Evolutionary conservation across 768 basidiomycete genomes (phyloP).

Genomic region (Termitomyces sp.): DNA sequence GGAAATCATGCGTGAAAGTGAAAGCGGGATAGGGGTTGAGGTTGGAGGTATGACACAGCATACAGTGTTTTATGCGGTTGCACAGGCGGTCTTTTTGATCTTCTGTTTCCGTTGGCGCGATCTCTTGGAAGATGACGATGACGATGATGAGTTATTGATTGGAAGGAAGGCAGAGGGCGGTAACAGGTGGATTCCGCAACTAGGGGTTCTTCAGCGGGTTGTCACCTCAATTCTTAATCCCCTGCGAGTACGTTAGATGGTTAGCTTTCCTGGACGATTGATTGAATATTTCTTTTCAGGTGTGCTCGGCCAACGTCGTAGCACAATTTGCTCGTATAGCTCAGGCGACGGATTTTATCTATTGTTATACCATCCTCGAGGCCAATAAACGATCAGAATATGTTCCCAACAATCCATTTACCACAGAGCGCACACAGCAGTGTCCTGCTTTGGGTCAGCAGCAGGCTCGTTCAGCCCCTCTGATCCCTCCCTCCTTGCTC

Average conservation of each 20-base stretch:
- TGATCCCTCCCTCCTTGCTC: conserved; percentile 19
- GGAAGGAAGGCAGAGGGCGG: conserved; percentile 16
- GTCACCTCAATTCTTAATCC: conserved; percentile 85
- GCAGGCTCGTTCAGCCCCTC: not conserved
- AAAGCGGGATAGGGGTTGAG: conserved; percentile 21
- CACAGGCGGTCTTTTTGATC: conserved; percentile 90
- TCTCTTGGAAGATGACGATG: conserved; percentile 59
- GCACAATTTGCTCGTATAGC: conserved; percentile 92
- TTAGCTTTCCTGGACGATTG: not conserved
- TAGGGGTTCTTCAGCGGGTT: conserved; percentile 73
- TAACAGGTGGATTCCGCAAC: conserved; percentile 81
- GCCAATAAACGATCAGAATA: conserved; percentile 72
- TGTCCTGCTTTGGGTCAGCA: not conserved
- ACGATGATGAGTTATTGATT: conserved; percentile 34
- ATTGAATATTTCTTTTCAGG: conserved; percentile 31
- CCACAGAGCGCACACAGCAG: conserved; percentile 5
- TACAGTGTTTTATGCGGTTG: conserved; percentile 85
- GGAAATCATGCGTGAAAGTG: conserved; percentile 34
- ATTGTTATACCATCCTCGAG: conserved; percentile 90
- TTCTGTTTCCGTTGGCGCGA: conserved; percentile 99
- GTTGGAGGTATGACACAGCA: conserved; percentile 34
- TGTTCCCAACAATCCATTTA: conserved; percentile 20
- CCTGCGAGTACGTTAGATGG: conserved; percentile 55
- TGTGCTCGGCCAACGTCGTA: conserved; percentile 88
- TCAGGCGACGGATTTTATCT: conserved; percentile 85